These are phyloP conservation scores for Trapa incisa DNA, from an alignment of 345 rosid species.

Conservation along the genomic window DNA sequence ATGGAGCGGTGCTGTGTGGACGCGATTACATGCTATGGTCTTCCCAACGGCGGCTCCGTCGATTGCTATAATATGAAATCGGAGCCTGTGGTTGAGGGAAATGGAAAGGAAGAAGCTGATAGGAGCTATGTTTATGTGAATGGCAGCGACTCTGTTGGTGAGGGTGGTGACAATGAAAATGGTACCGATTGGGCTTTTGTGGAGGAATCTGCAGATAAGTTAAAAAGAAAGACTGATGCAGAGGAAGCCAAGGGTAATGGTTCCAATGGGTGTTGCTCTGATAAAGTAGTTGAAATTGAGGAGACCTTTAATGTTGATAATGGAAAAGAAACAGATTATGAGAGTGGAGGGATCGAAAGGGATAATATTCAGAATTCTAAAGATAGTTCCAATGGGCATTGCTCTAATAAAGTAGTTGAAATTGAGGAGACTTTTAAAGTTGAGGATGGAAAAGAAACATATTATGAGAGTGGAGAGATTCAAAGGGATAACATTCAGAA, in stretches of 20 bases:
- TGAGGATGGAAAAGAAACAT: not conserved
- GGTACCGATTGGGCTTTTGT: conserved; percentile 13
- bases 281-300: conserved; percentile 2
- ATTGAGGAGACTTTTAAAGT: conserved; percentile 2
- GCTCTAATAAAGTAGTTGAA: conserved; percentile 2
- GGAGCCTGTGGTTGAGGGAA: not conserved
- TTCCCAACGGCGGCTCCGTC: conserved; percentile 24
- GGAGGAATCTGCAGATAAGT: not conserved
- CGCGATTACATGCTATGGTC: conserved; percentile 19
- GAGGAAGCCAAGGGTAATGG: not conserved
- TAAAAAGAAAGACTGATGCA: too few relatives aligned
- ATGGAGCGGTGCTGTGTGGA: too few relatives aligned
- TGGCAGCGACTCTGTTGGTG: conserved; percentile 22
- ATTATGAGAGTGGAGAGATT: conserved; percentile 5
- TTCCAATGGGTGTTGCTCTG: conserved; percentile 2
- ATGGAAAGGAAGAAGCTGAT: conserved; percentile 26
- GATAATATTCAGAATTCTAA: not conserved
- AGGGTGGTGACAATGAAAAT: conserved; percentile 11
- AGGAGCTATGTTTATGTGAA: conserved; percentile 30
- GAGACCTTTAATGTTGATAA: conserved; percentile 2
- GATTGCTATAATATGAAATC: conserved; percentile 11
- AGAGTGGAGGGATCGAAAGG: conserved; percentile 2
- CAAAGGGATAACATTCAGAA: not conserved
- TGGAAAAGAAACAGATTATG: not conserved
- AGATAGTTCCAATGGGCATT: not conserved